phyloP scores from a whole-genome alignment of 257 asterid genomes.

The Nemophila menziesii region DNA sequence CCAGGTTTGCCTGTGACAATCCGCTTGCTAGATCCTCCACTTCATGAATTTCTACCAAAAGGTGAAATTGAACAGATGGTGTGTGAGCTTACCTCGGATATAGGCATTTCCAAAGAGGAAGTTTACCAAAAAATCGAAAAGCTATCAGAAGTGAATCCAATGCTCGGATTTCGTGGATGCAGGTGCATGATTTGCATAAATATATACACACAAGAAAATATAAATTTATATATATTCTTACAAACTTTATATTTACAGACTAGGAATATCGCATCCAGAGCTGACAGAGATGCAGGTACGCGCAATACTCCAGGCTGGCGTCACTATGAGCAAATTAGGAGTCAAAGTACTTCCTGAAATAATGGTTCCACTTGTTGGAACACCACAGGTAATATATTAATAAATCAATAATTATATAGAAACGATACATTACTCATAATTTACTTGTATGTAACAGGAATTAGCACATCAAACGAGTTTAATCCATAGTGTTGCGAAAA shows the following conservation, averaged over 20 bases:
- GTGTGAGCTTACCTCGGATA: slow-evolving; percentile 46
- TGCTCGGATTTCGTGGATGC: slow-evolving; percentile 99
- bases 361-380: slow-evolving; percentile 95
- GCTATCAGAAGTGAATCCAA: slow-evolving; percentile 91
- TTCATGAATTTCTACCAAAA: slow-evolving; percentile 89
- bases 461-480: slow-evolving; percentile 64
- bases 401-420: no score
- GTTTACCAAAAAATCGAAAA: slow-evolving; percentile 69
- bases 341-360: slow-evolving; percentile 68
- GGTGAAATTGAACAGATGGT: slow-evolving; percentile 83
- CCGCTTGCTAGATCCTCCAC: slow-evolving; percentile 94
- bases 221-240: no score
- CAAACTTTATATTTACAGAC: slow-evolving; percentile 53
- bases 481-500: slow-evolving; percentile 53
- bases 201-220: no score
- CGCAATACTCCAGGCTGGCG: slow-evolving; percentile 89
- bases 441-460: no score
- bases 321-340: slow-evolving; percentile 58
- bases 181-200: no score
- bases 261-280: slow-evolving; percentile 93
- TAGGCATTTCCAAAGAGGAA: slow-evolving; percentile 68
- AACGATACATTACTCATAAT: no score
- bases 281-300: slow-evolving; percentile 91
- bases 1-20: slow-evolving; percentile 90
- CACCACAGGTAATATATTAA: slow-evolving; percentile 62